Percentiles rank a stretch among this genome's conserved stretches.
Conservation (phyloP, 2,329 filamentous ascomycete genomes). For the Diplodia scrobiculata region DNA sequence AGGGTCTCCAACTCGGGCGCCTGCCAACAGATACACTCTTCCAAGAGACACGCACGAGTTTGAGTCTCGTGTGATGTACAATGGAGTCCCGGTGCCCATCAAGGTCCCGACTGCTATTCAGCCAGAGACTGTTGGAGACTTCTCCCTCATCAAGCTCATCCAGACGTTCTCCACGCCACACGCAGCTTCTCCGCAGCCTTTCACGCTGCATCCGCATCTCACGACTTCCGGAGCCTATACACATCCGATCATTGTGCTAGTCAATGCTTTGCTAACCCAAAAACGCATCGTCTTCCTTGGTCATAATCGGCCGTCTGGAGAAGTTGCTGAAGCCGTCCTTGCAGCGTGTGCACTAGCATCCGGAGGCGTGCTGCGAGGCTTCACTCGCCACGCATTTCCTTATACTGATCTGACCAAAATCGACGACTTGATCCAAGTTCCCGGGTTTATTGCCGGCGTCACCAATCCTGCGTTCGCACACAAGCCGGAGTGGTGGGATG, state of each 20-base stretch:
- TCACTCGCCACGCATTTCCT: conserved; percentile 93
- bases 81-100: conserved; percentile 93
- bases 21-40: conserved; percentile 69
- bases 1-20: conserved; percentile 55
- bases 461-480: conserved; percentile 95
- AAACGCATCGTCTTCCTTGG: conserved; percentile 96
- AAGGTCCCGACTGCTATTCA: conserved; percentile 93
- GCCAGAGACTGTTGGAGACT: conserved; percentile 95
- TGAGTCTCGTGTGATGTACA: conserved; percentile 92
- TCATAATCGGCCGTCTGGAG: conserved; percentile 90
- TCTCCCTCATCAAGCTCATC: conserved; percentile 95
- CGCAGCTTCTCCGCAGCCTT: conserved; percentile 78
- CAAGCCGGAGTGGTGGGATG: conserved; percentile 97
- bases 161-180: conserved; percentile 88
- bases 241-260: conserved; percentile 90
- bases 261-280: conserved; percentile 92
- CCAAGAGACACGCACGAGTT: conserved; percentile 97
- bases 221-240: conserved; percentile 88
- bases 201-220: conserved; percentile 83
- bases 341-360: conserved; percentile 94
- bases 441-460: conserved; percentile 95
- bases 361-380: conserved; percentile 87
- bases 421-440: conserved; percentile 91
- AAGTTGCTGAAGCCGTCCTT: conserved; percentile 95
- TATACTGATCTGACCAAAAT: conserved; percentile 98